Evolutionary conservation across 2,329 filamentous ascomycete species (phyloP), one percentile per base, ranked within the genome.

Genomic region (Calonectria hawksworthii): DNA sequence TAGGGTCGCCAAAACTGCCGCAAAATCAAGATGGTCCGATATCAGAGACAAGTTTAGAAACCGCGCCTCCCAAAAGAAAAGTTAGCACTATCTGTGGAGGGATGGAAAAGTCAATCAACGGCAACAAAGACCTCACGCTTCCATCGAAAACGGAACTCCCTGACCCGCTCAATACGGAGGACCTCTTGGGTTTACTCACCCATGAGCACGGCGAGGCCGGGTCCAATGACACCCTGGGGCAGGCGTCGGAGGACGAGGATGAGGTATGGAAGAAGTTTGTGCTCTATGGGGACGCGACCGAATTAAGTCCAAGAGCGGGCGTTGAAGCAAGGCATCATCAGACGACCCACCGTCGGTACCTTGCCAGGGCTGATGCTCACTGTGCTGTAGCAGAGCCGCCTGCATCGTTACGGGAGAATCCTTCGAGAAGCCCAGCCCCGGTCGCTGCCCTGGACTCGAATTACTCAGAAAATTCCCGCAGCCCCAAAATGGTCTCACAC

Each of bases 181-280:
- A 80, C 23, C 59, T 82, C 30, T 63, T 82, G 28, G 79, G 79
- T 11, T 72, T 82, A 16, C 71, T 81, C 32, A 41, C 56, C 34
- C 70, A 76, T 23, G 78, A 74, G 6, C 75, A 76, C 56, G 67
- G 65, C 50, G 50, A 28, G 2, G 64, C 11, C 9, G 26, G 23
- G 28, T 9, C 38, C 4, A 52, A 38, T 18, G 26, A 67, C 26
- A 41, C 8, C 14, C 18, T n/a, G 26, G 36, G 72, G 56, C 51
- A 75, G 23, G 38, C 14, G 28, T 21, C 26, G 30, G 65, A 74
- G 34, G 75, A 77, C 23, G 77, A 82, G 38, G 79, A 83, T 28
- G 79, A 81, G 47, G 73, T 82, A 9, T 84, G 79, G 83, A 82
- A 79, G 70, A 80, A 41, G 56, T 83, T 83, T 70, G 67, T 84